Percentiles rank a stretch among this genome's conserved stretches.
Evolutionary conservation across 768 basidiomycete genomes (phyloP).

Genomic region (Rhizopogon salebrosus): DNA sequence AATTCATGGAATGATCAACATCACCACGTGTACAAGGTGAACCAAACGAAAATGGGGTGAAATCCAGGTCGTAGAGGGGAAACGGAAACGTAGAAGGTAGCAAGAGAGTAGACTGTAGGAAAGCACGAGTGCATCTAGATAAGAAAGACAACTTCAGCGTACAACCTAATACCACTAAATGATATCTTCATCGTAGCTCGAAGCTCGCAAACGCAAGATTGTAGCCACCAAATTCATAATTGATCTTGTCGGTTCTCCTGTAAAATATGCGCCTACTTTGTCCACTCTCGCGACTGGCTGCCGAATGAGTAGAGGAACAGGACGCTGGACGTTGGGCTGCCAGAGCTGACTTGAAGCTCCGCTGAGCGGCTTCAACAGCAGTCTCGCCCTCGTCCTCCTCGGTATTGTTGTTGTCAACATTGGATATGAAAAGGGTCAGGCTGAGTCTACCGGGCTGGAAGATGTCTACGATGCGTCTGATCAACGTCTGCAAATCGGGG

Average conservation of each 20-base stretch:
- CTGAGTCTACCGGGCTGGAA: slow-evolving; percentile 86
- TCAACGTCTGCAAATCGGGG: slow-evolving; percentile 75
- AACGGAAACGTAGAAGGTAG: slow-evolving; percentile 6
- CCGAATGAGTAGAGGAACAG: slow-evolving; percentile 16
- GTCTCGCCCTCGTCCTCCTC: slow-evolving; percentile 45
- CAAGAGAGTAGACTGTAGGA: slow-evolving; percentile 13
- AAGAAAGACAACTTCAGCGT: slow-evolving; percentile 14
- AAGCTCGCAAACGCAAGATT: slow-evolving; percentile 89
- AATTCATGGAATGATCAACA: background rate
- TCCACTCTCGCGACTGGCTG: slow-evolving; percentile 10
- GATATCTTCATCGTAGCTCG: slow-evolving; percentile 40
- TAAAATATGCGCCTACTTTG: slow-evolving; percentile 39
- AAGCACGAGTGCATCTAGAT: slow-evolving; percentile 15
- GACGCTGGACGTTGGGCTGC: slow-evolving; percentile 24
- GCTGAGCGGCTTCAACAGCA: slow-evolving; percentile 68
- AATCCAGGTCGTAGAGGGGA: slow-evolving; percentile 3
- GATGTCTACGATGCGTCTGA: slow-evolving; percentile 86
- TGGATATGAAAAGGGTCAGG: slow-evolving; percentile 88
- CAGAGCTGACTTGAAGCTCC: slow-evolving; percentile 66
- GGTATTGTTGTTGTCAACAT: slow-evolving; percentile 39
- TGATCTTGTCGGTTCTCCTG: slow-evolving; percentile 91
- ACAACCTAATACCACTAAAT: slow-evolving; percentile 7
- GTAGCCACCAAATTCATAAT: slow-evolving; percentile 94
- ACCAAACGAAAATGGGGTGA: slow-evolving; percentile 14
- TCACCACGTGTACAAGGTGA: slow-evolving; percentile 4